Evolutionary conservation across 2,329 filamentous ascomycete genomes (phyloP).

Genomic region (Endoconidiophora laricicola): DNA sequence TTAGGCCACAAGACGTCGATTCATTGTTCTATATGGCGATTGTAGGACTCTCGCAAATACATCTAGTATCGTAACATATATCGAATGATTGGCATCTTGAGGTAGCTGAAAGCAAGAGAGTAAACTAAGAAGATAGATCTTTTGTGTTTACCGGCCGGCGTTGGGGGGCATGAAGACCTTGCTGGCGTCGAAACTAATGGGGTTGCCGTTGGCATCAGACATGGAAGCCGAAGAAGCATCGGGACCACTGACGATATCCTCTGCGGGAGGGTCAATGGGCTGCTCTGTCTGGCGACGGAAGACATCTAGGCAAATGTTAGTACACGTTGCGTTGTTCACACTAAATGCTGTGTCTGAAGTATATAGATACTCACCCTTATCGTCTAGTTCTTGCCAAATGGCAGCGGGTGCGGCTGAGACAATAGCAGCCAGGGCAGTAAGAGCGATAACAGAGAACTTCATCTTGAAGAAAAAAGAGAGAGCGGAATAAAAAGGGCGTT

Average conservation of each 20-base stretch:
- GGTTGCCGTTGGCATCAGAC: conserved; percentile 28
- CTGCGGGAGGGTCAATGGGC: conserved; percentile 2
- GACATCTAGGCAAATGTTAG: too few relatives aligned
- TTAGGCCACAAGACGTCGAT: too few relatives aligned
- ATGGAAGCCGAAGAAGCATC: conserved; percentile 28
- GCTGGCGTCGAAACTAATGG: conserved; percentile 28
- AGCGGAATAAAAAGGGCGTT: not conserved
- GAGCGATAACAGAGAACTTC: conserved; percentile 32
- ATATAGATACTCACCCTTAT: not conserved
- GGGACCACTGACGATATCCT: conserved; percentile 14
- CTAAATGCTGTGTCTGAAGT: too few relatives aligned
- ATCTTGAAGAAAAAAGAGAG: conserved; percentile 26
- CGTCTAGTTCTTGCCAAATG: not conserved
- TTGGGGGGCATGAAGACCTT: conserved; percentile 26
- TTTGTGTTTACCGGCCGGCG: conserved; percentile 7
- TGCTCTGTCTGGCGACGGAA: conserved; percentile 17
- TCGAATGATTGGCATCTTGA: too few relatives aligned
- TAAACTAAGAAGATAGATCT: not conserved
- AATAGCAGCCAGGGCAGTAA: conserved; percentile 31
- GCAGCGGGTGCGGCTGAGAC: conserved; percentile 25
- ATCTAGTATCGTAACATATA: too few relatives aligned
- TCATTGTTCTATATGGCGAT: too few relatives aligned
- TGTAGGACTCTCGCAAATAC: too few relatives aligned
- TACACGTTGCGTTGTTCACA: not conserved
- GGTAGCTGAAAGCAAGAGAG: not conserved